phyloP scores from a whole-genome alignment of 1,139 yeast genomes.

The Candida glucosophila region DNA sequence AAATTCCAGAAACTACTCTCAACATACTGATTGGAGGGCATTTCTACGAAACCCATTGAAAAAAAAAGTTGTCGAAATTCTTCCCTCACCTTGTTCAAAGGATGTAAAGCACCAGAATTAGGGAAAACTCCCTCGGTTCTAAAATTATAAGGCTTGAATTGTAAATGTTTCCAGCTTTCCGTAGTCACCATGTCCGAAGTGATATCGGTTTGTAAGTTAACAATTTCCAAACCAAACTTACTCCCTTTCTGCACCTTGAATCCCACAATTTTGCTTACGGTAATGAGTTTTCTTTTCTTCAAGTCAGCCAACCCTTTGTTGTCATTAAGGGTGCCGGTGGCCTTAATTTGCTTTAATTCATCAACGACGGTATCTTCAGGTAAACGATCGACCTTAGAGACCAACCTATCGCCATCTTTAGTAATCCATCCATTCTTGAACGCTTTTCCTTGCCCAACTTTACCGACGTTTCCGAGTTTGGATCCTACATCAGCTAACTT shows the following conservation, averaged over 20 bases:
- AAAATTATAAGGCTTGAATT: slow-evolving; percentile 93
- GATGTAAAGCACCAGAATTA: slow-evolving; percentile 89
- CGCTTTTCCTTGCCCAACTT: slow-evolving; percentile 96
- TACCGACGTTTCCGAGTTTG: slow-evolving; percentile 74
- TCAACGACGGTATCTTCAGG: slow-evolving; percentile 65
- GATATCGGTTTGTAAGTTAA: slow-evolving; percentile 82
- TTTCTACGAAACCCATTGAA: slow-evolving; percentile 95
- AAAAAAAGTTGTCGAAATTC: slow-evolving; percentile 97
- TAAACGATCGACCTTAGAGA: slow-evolving; percentile 41
- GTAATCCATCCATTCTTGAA: slow-evolving; percentile 95
- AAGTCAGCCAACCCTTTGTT: slow-evolving; percentile 71
- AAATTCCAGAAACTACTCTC: slow-evolving; percentile 99
- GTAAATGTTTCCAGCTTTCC: slow-evolving; percentile 75
- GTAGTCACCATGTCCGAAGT: slow-evolving; percentile 82
- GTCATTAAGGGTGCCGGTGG: slow-evolving; percentile 49
- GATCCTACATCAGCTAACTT: slow-evolving; percentile 74
- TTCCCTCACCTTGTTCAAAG: slow-evolving; percentile 90
- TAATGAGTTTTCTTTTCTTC: slow-evolving; percentile 85
- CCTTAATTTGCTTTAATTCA: slow-evolving; percentile 51
- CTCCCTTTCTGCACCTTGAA: slow-evolving; percentile 73
- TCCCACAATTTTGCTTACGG: slow-evolving; percentile 65
- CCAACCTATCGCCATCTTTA: slow-evolving; percentile 75
- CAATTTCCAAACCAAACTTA: slow-evolving; percentile 74
- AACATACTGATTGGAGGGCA: slow-evolving; percentile 97
- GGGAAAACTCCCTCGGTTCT: slow-evolving; percentile 89